Evolutionary conservation across 2,329 filamentous ascomycete genomes (phyloP), one percentile per base, ranked within the genome.

Genomic region (Aspergillaceae sp.): DNA sequence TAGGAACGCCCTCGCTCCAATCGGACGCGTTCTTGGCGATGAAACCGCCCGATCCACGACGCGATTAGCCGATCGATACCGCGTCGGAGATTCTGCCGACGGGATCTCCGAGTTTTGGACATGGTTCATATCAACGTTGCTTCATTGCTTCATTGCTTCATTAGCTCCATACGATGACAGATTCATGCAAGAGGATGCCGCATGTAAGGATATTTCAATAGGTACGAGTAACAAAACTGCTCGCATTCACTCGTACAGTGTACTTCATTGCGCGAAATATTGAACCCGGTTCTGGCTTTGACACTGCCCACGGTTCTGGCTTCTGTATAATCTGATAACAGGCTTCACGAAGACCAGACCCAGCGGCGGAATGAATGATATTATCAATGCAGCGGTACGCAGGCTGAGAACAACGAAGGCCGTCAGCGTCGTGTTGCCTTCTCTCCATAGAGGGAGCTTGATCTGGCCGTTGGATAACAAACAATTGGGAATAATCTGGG

Each of bases 331-430:
- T 32, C 0, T n/a, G n/a, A 30, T 51, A 41, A 28, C 56, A 58
- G 2, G 51, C 47, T 40, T 55, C 48, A 1, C 55, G 52, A 9
- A 58, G 50, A 8, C 53, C 52, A 8, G 56, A 55, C 5, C 56
- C 56, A 5, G 52, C 56, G 5, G 48, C 50, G 2, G 52, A 47
- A 41, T 58, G 56, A 30, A 58, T 58, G 28, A 56, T 47, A 47
- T 57, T 58, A 38, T 58, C 56, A 35, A 58, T 56, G 32, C 56
- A 58, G 30, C 50, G 50, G 29, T 58, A 55, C 7, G 49, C 46
- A 2, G 56, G 56, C 8, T 42, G 48, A 44, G 56, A 58, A 29
- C 56, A 58, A 4, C 56, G 11, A 56, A 40, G 7, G 52, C 47
- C 3, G 51, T 50, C 4, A 58, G 11, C 1, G 51, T 48, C 7